These are phyloP conservation scores for Striga asiatica DNA, from an alignment of 257 asterid genomes.

Conservation along the genomic window DNA sequence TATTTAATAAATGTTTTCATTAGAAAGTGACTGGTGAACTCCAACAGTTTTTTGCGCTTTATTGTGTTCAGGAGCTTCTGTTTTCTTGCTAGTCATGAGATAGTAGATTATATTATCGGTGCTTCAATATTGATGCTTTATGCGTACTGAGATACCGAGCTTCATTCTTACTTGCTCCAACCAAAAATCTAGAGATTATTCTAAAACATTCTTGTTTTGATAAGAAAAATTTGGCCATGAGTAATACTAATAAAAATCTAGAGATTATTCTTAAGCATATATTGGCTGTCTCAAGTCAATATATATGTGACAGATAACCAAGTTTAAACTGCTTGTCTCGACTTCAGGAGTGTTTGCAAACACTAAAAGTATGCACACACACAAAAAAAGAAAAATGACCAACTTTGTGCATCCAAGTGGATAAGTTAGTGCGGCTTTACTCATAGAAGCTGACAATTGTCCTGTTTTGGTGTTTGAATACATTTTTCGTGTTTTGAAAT, in stretches of 20 bases:
- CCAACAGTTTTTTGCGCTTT: too few species aligned
- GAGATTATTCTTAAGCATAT: too few species aligned
- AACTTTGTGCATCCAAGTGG: neutral
- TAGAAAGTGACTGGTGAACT: too few species aligned
- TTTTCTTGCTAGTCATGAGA: neutral
- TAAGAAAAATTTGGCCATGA: too few species aligned
- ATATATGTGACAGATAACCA: too few species aligned
- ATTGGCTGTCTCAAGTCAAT: too few species aligned
- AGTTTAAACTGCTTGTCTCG: neutral
- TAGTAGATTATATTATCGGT: neutral
- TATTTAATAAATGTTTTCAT: too few species aligned
- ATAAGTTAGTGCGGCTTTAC: neutral
- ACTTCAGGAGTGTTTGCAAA: neutral
- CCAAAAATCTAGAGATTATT: too few species aligned
- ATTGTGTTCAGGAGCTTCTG: neutral
- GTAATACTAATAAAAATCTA: too few species aligned
- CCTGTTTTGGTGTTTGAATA: neutral
- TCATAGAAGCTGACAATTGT: neutral
- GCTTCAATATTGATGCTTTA: neutral
- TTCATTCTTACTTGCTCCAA: neutral
- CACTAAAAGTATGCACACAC: too few species aligned
- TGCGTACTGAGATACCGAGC: neutral
- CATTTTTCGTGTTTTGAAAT: neutral
- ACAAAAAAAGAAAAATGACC: too few species aligned
- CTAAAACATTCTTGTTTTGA: too few species aligned